Conservation (phyloP, 1,139 yeast genomes). For the Candida buenavistaensis region DNA sequence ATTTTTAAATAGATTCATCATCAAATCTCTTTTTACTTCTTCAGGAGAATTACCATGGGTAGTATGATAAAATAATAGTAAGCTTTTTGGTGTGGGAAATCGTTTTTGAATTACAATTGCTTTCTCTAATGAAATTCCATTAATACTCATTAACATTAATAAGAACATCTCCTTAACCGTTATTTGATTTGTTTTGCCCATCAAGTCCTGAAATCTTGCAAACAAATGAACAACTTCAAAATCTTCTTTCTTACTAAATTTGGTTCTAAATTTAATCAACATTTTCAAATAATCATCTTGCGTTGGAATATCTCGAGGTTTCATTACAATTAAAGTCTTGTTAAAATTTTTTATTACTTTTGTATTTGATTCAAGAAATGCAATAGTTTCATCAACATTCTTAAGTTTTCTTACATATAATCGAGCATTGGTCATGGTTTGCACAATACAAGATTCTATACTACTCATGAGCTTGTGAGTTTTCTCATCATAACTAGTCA, state of each 20-base stretch:
- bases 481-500: conserved; percentile 31
- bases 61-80: conserved; percentile 39
- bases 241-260: conserved; percentile 33
- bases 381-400: conserved; percentile 74
- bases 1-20: conserved; percentile 45
- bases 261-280: conserved; percentile 40
- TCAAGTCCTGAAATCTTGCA: conserved; percentile 63
- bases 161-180: conserved; percentile 78
- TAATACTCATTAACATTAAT: conserved; percentile 72
- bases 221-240: conserved; percentile 64
- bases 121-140: conserved; percentile 82
- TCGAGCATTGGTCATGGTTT: conserved; percentile 63
- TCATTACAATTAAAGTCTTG: conserved; percentile 44
- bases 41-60: conserved; percentile 16
- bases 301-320: conserved; percentile 48
- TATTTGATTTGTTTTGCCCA: conserved; percentile 69
- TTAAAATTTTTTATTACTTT: conserved; percentile 43
- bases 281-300: conserved; percentile 53
- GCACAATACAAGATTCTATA: conserved; percentile 74
- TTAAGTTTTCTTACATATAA: conserved; percentile 71
- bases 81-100: conserved; percentile 61
- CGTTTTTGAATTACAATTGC: conserved; percentile 72
- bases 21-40: conserved; percentile 39
- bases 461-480: conserved; percentile 56
- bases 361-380: conserved; percentile 61